Conservation (phyloP, 2,329 filamentous ascomycete species). For the Cyclaneusma minus region DNA sequence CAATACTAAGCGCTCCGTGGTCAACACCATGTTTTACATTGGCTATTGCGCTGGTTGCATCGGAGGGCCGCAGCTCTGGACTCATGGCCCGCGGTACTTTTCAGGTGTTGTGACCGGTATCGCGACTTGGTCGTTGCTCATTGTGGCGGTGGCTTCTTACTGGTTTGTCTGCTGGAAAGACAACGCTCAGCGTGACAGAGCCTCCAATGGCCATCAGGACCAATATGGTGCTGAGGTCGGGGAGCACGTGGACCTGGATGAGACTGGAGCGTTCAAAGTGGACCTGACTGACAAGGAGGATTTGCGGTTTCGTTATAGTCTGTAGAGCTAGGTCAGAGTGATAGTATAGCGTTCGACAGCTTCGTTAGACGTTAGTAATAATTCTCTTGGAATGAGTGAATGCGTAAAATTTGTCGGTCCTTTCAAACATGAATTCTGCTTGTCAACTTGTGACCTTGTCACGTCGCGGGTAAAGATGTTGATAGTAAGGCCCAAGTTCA, state of each 20-base stretch:
- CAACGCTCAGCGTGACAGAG: constrained; percentile 19
- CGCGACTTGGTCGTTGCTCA: constrained; percentile 26
- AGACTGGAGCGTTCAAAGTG: constrained; percentile 11
- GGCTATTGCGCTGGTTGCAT: constrained; percentile 32
- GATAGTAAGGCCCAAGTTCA: too few relatives aligned
- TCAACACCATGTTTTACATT: constrained; percentile 33
- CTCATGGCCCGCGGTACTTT: constrained; percentile 15
- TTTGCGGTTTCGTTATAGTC: constrained; percentile 19
- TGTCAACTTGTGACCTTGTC: too few relatives aligned
- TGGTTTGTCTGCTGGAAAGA: constrained; percentile 20
- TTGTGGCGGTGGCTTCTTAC: constrained; percentile 20
- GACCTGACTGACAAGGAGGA: constrained; percentile 23
- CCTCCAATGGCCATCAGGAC: too few relatives aligned
- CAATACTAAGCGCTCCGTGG: constrained; percentile 31
- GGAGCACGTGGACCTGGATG: constrained; percentile 10
- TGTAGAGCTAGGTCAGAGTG: constrained; percentile 4
- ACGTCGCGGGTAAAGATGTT: too few relatives aligned
- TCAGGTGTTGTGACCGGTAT: constrained; percentile 28
- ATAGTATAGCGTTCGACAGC: too few relatives aligned
- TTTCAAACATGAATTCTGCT: too few relatives aligned
- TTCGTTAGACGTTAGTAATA: too few relatives aligned
- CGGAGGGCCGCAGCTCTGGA: constrained; percentile 31
- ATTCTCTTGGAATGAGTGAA: too few relatives aligned
- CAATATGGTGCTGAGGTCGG: constrained; percentile 1
- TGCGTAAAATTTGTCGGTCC: too few relatives aligned